These are phyloP conservation scores for Beauveria pseudobassiana DNA, from an alignment of 2,329 filamentous ascomycete species.

Conservation along the genomic window DNA sequence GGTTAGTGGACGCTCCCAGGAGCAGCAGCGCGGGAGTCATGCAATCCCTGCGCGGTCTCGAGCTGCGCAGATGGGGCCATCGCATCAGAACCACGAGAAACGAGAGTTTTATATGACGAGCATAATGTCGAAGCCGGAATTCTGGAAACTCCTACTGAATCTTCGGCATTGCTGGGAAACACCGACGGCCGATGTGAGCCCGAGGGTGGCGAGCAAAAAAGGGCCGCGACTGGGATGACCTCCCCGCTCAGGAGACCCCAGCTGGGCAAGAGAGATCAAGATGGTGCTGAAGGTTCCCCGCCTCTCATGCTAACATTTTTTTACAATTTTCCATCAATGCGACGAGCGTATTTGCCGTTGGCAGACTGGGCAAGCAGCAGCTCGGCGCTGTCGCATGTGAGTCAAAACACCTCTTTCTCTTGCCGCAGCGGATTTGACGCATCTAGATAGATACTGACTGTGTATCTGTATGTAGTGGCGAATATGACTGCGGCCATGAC, in stretches of 20 bases:
- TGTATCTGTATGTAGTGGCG: slow-evolving; percentile 23
- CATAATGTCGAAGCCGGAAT: background rate
- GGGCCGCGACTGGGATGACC: slow-evolving; percentile 3
- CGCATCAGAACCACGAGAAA: background rate
- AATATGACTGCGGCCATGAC: slow-evolving; percentile 77
- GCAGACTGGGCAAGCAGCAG: slow-evolving; percentile 61
- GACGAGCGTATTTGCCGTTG: slow-evolving; percentile 70
- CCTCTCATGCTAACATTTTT: slow-evolving; percentile 66
- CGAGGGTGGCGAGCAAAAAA: background rate
- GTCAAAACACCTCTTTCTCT: slow-evolving; percentile 11
- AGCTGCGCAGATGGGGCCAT: background rate
- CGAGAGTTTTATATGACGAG: background rate
- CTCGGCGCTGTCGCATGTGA: slow-evolving; percentile 36
- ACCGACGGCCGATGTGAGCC: background rate
- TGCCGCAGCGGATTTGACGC: background rate
- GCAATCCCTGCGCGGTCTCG: background rate
- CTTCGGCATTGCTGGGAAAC: background rate
- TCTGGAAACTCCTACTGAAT: background rate
- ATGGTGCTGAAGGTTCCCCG: slow-evolving; percentile 61
- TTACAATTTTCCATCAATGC: slow-evolving; percentile 79
- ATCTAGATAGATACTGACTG: background rate
- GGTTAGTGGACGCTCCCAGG: background rate
- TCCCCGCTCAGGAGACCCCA: slow-evolving; percentile 2
- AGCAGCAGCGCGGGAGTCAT: background rate
- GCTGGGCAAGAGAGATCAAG: slow-evolving; percentile 54